Evolutionary conservation across 257 asterid species (phyloP).

Genomic region (Solanum ossicruentum): DNA sequence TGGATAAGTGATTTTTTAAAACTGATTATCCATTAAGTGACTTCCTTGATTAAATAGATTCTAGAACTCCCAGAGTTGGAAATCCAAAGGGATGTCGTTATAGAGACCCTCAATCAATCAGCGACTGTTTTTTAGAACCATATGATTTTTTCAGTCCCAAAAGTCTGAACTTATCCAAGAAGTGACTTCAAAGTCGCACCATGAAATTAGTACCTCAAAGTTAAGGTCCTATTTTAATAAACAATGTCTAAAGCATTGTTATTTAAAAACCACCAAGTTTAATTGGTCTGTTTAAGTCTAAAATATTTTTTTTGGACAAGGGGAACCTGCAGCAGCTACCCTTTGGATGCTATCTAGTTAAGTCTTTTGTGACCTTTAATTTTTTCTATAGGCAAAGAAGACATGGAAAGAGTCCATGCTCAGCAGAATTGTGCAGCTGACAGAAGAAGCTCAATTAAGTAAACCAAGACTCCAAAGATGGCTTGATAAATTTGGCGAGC

Average conservation of each 20-base stretch:
- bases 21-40: neutral
- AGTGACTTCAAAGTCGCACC: neutral
- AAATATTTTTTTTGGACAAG: no score
- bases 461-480: slow-evolving; percentile 97
- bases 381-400: slow-evolving; percentile 59
- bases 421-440: slow-evolving; percentile 79
- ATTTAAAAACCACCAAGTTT: neutral
- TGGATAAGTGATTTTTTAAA: neutral
- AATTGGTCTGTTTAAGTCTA: neutral
- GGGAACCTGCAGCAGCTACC: no score
- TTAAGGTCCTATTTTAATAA: neutral
- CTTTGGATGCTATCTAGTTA: neutral
- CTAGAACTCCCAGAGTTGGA: neutral
- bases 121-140: neutral
- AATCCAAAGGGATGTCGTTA: neutral
- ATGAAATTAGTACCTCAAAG: neutral
- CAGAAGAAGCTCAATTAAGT: slow-evolving; percentile 97
- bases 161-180: neutral
- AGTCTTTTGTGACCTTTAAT: neutral
- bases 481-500: slow-evolving; percentile 95
- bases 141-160: neutral
- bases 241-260: neutral
- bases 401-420: slow-evolving; percentile 94
- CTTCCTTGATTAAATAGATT: neutral
- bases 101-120: neutral